Evolutionary conservation across 768 basidiomycete species (phyloP), one percentile per base, ranked within the genome.

Genomic region (Scleroderma bovista): DNA sequence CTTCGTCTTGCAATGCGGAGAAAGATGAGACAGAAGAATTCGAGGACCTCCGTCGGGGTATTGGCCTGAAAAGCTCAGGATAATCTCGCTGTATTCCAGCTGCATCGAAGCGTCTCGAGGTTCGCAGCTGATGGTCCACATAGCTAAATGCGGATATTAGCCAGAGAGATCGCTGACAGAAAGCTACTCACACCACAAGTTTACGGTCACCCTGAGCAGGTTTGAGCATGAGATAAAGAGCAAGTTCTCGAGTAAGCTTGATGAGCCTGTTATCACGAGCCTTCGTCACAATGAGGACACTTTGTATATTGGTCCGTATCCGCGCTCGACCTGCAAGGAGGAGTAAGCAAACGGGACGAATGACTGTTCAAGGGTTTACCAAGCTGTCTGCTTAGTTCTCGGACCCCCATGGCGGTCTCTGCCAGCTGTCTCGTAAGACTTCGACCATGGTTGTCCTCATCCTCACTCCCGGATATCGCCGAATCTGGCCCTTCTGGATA

Each of bases 361-460:
- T 38, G 44, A 44, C 46, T 32, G 16, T 44, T 47, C 33, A 47
- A 38, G 54, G 24, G 71, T 77, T 61, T 58, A 92, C 95, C 96
- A 16, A 99, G 84, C 67, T 95, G 91, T 68, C 95, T 95, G 80
- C 93, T 95, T 93, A 97, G 94, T 70, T 99, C 96, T 43, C 96
- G 79, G 11, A 99, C 96, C 34, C 93, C 88, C 12, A 93, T 90
- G 16, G 96, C 96, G 17, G 96, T 99, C 72, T 95, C 95, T 8
- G 95, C 96, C 13, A 99, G 76, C 58, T 93, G 91, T 63, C 80
- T 86, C 6, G 96, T 98, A 60, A 98, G 69, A 63, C 85, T 94
- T 38, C 80, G 78, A 1, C 78, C 79, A 53, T 80, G 82, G 40
- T 83, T 84, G 20, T 88, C 84, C 24, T 86, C 83, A 26, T 82